Conservation (phyloP, 2,329 filamentous ascomycete species). For the Nemania sp. region DNA sequence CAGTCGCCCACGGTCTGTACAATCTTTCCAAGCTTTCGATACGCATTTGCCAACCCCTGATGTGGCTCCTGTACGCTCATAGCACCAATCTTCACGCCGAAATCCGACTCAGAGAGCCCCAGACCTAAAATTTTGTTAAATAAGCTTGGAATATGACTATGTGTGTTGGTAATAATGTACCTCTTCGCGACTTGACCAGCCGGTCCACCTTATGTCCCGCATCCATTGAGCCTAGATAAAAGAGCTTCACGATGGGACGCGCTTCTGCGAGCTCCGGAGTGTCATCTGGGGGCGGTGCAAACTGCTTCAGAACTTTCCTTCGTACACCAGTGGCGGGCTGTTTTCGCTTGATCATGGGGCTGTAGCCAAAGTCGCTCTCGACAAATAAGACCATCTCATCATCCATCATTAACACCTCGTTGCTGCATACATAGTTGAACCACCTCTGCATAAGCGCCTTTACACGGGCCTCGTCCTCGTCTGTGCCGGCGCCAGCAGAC, state of each 20-base stretch:
- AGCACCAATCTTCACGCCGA: slow-evolving; percentile 87
- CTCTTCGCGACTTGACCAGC: slow-evolving; percentile 90
- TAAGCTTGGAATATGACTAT: slow-evolving; percentile 24
- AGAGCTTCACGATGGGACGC: slow-evolving; percentile 90
- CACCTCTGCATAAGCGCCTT: slow-evolving; percentile 92
- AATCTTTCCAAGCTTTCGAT: slow-evolving; percentile 93
- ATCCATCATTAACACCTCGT: slow-evolving; percentile 92
- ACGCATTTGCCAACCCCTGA: slow-evolving; percentile 86
- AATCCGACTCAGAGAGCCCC: slow-evolving; percentile 90
- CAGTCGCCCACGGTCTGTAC: slow-evolving; percentile 95
- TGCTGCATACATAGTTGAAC: slow-evolving; percentile 93
- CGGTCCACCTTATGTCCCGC: slow-evolving; percentile 96
- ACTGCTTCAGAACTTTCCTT: slow-evolving; percentile 96
- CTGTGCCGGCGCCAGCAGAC: slow-evolving; percentile 92
- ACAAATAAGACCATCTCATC: slow-evolving; percentile 98
- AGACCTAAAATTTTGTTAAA: slow-evolving; percentile 71
- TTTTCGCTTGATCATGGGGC: slow-evolving; percentile 93
- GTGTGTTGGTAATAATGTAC: slow-evolving; percentile 61
- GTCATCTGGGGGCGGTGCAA: slow-evolving; percentile 96
- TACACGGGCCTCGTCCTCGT: slow-evolving; percentile 91
- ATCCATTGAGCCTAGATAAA: slow-evolving; percentile 96
- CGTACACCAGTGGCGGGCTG: slow-evolving; percentile 96
- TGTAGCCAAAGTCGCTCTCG: slow-evolving; percentile 99
- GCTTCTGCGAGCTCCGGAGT: slow-evolving; percentile 93
- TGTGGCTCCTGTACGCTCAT: slow-evolving; percentile 94